phyloP scores from a whole-genome alignment of 2,329 filamentous ascomycete genomes.

The Exophiala xenobiotica region DNA sequence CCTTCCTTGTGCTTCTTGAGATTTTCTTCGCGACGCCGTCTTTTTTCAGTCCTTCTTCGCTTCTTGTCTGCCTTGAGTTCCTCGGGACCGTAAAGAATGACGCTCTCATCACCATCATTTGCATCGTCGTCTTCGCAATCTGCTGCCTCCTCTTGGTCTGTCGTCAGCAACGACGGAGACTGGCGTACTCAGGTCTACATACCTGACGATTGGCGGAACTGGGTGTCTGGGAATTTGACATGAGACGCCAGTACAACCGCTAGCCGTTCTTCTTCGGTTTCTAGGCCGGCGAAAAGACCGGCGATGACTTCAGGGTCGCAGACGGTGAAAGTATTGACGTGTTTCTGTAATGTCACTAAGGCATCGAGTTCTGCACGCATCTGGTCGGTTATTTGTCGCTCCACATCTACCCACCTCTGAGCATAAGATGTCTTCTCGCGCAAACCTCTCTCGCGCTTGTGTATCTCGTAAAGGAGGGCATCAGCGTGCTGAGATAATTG shows the following conservation, averaged over 20 bases:
- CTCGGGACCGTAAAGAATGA: not conserved
- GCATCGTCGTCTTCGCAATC: not conserved
- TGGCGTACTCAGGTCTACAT: not conserved
- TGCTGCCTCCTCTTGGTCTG: not conserved
- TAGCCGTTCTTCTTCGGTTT: constrained; percentile 7
- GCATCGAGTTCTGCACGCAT: not conserved
- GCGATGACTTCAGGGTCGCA: not conserved
- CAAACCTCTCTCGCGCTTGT: not conserved
- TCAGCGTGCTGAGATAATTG: not conserved
- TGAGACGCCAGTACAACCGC: not conserved
- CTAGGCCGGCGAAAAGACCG: not conserved
- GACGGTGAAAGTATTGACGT: constrained; percentile 3
- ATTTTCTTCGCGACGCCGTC: not conserved
- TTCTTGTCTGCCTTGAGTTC: not conserved
- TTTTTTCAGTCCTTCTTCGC: not conserved
- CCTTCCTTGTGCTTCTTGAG: not conserved
- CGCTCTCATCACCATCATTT: not conserved
- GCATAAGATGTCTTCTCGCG: not conserved
- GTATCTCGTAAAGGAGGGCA: not conserved
- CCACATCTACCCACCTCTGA: not conserved
- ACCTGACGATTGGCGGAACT: not conserved
- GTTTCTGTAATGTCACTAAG: constrained; percentile 2
- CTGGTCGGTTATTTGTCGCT: not conserved
- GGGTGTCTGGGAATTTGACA: not conserved
- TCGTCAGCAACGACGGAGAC: not conserved